Evolutionary conservation across 768 basidiomycete species (phyloP).

Genomic region (Suillus occidentalis): DNA sequence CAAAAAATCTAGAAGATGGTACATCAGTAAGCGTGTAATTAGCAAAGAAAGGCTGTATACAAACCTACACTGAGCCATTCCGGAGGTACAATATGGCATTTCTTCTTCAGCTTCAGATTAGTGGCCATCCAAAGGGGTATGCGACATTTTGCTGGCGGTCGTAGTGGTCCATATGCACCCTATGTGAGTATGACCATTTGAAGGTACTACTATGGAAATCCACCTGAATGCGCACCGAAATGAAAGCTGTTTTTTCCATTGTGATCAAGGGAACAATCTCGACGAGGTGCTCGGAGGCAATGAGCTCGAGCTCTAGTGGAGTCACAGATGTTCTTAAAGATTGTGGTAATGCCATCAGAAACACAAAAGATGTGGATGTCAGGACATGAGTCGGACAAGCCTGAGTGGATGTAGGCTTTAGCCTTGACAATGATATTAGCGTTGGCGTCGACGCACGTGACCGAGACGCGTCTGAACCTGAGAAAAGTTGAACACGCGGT

Average conservation of each 20-base stretch:
- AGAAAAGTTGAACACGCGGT: not conserved
- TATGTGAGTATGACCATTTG: slow-evolving; percentile 27
- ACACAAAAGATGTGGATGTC: not conserved
- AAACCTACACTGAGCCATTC: slow-evolving; percentile 85
- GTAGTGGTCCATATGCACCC: slow-evolving; percentile 92
- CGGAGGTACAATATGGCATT: slow-evolving; percentile 90
- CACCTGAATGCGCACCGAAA: slow-evolving; percentile 52
- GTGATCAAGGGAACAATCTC: slow-evolving; percentile 87
- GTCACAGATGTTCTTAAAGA: slow-evolving; percentile 70
- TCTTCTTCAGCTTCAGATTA: slow-evolving; percentile 91
- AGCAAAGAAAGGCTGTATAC: slow-evolving; percentile 22
- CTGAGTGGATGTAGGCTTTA: not conserved
- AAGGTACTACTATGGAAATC: not conserved
- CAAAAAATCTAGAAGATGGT: slow-evolving; percentile 61
- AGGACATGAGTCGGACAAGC: too few relatives aligned
- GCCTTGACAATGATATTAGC: too few relatives aligned
- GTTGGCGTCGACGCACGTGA: slow-evolving; percentile 3
- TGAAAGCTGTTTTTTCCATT: slow-evolving; percentile 90
- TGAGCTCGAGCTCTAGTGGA: slow-evolving; percentile 84
- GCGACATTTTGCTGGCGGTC: slow-evolving; percentile 79
- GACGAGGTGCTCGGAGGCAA: slow-evolving; percentile 81
- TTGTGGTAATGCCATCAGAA: slow-evolving; percentile 73
- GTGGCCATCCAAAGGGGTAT: slow-evolving; percentile 98
- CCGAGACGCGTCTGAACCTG: slow-evolving; percentile 4
- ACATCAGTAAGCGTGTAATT: not conserved